These are phyloP conservation scores for Arabidopsis lyrata DNA, from an alignment of 441 rosid species.

Conservation along the genomic window DNA sequence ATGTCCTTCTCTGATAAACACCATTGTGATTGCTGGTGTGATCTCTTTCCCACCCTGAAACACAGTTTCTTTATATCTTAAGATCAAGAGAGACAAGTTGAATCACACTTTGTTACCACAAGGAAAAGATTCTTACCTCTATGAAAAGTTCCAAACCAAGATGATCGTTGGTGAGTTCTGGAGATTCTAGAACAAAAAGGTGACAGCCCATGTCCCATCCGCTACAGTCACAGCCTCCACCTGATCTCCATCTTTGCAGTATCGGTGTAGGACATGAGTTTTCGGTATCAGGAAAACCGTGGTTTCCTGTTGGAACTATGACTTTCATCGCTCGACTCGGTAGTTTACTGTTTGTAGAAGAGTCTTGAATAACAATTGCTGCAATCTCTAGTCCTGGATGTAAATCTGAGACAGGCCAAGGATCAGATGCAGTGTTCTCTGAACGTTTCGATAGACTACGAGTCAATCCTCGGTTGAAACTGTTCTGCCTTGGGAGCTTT, in stretches of 20 bases:
- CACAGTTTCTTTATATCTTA: background rate
- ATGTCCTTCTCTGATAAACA: conserved; percentile 20
- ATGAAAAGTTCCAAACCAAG: conserved; percentile 66
- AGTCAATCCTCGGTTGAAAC: conserved; percentile 36
- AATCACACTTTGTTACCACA: conserved; percentile 8
- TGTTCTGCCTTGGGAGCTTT: conserved; percentile 38
- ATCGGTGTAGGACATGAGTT: conserved; percentile 76
- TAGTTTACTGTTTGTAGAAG: conserved; percentile 45
- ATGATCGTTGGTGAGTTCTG: conserved; percentile 51
- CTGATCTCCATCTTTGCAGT: conserved; percentile 88
- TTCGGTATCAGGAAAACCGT: conserved; percentile 73
- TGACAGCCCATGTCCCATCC: conserved; percentile 99
- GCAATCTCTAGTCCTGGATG: conserved; percentile 79
- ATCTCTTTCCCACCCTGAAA: conserved; percentile 71
- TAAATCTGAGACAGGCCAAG: conserved; percentile 51
- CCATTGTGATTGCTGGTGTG: conserved; percentile 54
- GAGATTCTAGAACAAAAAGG: conserved; percentile 69
- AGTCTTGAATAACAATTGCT: conserved; percentile 70
- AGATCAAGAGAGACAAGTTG: conserved; percentile 22
- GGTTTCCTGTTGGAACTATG: conserved; percentile 84
- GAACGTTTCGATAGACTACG: conserved; percentile 43
- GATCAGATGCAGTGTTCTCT: conserved; percentile 40
- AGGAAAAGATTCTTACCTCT: conserved; percentile 55
- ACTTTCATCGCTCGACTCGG: conserved; percentile 60
- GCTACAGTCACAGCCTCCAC: conserved; percentile 97